phyloP scores from a whole-genome alignment of 1,284 basidiomycete species.

The Inonotus obliquus region DNA sequence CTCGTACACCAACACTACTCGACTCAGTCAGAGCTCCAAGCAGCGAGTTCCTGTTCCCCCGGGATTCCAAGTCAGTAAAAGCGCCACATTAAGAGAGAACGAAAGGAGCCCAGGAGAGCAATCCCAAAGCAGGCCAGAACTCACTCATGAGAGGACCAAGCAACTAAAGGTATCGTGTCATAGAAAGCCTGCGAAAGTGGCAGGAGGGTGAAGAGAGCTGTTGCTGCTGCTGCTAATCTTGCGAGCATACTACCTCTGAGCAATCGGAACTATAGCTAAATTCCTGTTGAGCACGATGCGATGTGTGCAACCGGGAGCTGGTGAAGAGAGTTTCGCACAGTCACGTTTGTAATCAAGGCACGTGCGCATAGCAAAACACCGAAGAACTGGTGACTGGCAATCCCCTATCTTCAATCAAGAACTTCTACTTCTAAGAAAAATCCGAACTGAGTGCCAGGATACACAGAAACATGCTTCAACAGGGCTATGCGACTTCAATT shows the following conservation, averaged over 20 bases:
- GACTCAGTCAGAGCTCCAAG: neutral
- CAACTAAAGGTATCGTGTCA: conserved; percentile 55
- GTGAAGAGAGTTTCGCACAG: too few relatives aligned
- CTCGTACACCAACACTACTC: conserved; percentile 5
- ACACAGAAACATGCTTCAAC: too few relatives aligned
- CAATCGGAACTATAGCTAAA: too few relatives aligned
- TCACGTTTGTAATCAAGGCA: too few relatives aligned
- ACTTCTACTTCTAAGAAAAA: too few relatives aligned
- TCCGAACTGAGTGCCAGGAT: too few relatives aligned
- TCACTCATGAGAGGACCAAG: conserved; percentile 66
- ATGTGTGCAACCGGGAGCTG: too few relatives aligned
- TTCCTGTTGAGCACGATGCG: too few relatives aligned
- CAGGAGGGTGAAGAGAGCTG: neutral
- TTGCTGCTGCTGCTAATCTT: neutral
- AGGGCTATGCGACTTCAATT: neutral
- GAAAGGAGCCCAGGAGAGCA: neutral
- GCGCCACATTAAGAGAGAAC: neutral
- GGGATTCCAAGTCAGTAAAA: neutral
- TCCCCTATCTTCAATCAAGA: too few relatives aligned
- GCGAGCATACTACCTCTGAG: neutral
- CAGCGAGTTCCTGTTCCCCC: neutral
- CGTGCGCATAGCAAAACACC: too few relatives aligned
- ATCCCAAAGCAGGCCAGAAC: neutral
- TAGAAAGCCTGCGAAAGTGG: conserved; percentile 50
- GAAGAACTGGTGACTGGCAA: too few relatives aligned